Evolutionary conservation across 78 protist species (phyloP).

Genomic region (Chrysochromulina parva): DNA sequence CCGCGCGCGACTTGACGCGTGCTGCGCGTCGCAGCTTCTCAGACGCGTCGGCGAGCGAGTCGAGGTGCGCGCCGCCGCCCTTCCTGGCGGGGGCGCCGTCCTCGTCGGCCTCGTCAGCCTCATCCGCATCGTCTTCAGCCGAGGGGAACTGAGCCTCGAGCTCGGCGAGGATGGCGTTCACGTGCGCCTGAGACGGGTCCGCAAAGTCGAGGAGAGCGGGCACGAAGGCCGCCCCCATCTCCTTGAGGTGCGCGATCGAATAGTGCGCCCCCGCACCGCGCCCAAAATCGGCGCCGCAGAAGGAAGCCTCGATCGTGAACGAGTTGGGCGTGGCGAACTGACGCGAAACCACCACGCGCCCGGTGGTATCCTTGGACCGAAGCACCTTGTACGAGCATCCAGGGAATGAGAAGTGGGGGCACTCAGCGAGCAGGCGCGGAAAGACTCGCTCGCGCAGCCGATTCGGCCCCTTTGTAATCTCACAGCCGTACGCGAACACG

Average conservation of each 20-base stretch:
- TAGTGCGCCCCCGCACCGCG: not conserved
- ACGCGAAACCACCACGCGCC: slow-evolving; percentile 62
- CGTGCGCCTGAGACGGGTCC: too few relatives aligned
- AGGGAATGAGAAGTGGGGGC: not conserved
- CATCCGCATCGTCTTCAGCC: too few relatives aligned
- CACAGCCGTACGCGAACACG: slow-evolving; percentile 61
- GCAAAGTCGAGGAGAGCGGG: not conserved
- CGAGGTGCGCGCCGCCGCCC: too few relatives aligned
- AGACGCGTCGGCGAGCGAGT: too few relatives aligned
- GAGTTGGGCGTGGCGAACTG: slow-evolving; percentile 48
- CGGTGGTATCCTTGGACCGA: slow-evolving; percentile 36
- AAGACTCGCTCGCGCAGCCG: not conserved
- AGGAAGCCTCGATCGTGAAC: slow-evolving; percentile 72
- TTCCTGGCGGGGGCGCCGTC: too few relatives aligned
- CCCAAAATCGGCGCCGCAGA: slow-evolving; percentile 4
- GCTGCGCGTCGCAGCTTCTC: too few relatives aligned
- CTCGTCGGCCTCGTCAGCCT: too few relatives aligned
- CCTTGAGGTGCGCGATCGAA: not conserved
- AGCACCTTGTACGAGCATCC: not conserved
- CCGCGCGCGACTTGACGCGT: too few relatives aligned
- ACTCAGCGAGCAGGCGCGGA: not conserved
- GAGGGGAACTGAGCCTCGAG: too few relatives aligned
- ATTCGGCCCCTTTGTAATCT: not conserved
- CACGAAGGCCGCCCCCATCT: not conserved
- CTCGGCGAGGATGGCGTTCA: too few relatives aligned